These are phyloP conservation scores for grape (Vitis vinifera) DNA, from an alignment of 164 flowering plant species.

Conservation along the genomic window ASM3070453v1 NC_081822.1:10686501-10687000, in stretches of 20 bases:
- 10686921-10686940: no score
- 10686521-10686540: no score
- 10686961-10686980: no score
- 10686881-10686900: neutral
- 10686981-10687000: no score
- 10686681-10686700: slow-evolving; percentile 12
- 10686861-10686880: slow-evolving; percentile 31
- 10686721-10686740: slow-evolving; percentile 59
- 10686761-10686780: slow-evolving; percentile 53
- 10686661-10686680: neutral
- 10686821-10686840: neutral
- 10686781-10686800: slow-evolving; percentile 90
- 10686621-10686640: neutral
- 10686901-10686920: no score
- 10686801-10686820: slow-evolving; percentile 11
- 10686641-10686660: neutral
- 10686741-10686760: slow-evolving; percentile 40
- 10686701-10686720: slow-evolving; percentile 77
- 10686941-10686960: no score
- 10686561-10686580: no score
- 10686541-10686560: no score
- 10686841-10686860: slow-evolving; percentile 14
- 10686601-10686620: neutral
- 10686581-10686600: neutral
- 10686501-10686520: no score